A percentile compares a stretch with the other conserved stretches of the same genome.
Evolutionary conservation across 2,329 filamentous ascomycete species (phyloP).

Genomic region (Kalmusia sp.): DNA sequence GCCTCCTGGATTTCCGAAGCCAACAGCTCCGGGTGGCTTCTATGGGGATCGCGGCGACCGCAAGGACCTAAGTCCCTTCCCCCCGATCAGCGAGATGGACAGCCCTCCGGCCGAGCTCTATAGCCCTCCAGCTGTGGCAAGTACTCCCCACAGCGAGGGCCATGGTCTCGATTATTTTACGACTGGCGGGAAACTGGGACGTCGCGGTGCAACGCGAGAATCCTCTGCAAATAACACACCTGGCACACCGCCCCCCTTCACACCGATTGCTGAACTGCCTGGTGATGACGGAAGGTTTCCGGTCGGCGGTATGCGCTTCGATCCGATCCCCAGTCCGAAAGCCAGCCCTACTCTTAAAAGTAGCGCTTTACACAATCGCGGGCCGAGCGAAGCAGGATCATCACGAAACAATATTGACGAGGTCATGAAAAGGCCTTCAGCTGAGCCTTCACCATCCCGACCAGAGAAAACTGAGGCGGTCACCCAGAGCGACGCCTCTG

Average conservation of each 20-base stretch:
- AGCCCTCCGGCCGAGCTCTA: constrained; percentile 44
- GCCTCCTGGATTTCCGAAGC: constrained; percentile 31
- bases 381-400: constrained; percentile 33
- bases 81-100: constrained; percentile 44
- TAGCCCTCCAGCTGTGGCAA: constrained; percentile 31
- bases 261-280: constrained; percentile 35
- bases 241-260: constrained; percentile 17
- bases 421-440: constrained; percentile 7
- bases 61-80: constrained; percentile 28
- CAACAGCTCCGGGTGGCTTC: constrained; percentile 29
- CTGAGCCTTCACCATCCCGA: constrained; percentile 10
- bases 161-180: constrained; percentile 34
- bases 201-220: constrained; percentile 32
- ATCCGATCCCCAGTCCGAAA: constrained; percentile 17
- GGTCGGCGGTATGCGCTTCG: constrained; percentile 20
- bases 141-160: constrained; percentile 17
- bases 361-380: constrained; percentile 22
- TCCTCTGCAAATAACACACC: constrained; percentile 36
- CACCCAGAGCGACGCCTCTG: constrained; percentile 7
- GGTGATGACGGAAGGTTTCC: constrained; percentile 36
- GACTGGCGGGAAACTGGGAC: constrained; percentile 19
- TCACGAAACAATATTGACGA: constrained; percentile 38
- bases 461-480: not conserved
- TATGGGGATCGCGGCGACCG: constrained; percentile 26
- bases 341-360: constrained; percentile 14